Base-by-base conservation (phyloP, 2,329 filamentous ascomycete species). In the Pezicula carpinea region DNA sequence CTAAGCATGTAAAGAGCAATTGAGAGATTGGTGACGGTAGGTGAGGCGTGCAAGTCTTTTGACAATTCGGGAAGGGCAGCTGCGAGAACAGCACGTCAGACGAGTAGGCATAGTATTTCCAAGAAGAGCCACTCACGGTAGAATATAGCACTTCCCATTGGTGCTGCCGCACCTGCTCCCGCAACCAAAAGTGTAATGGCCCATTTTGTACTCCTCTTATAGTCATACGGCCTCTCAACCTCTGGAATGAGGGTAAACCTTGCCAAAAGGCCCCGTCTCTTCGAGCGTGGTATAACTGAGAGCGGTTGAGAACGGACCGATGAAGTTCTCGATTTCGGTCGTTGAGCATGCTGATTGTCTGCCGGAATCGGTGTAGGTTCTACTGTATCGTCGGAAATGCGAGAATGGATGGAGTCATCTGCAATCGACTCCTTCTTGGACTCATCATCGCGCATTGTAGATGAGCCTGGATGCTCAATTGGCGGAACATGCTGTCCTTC, bases 91-190 rank as follows among this genome's bases (percentile, higher is more conserved):
- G 52, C 22, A 39, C 44, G 36, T 19, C 26, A 43, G 14, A 33
- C 29, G 21, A 40, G 44, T 31, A 26, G 19, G 23, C 14, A 13
- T n/a, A 44, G 10, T 10, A 3, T 11, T 29, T 29, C 8, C 26
- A 29, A 29, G 26, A 29, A 29, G 26, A 29, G 7, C 13, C 29
- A 74, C 82, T 67, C 67, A 88, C 85, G 89, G 57, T 92, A 85
- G 48, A 96, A 82, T 46, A 96, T 90, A 2, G 85, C 80, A 22
- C 87, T 91, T 1, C 91, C 91, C 70, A 96, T 81, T 0, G 91
- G 91, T 1, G 86, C 89, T 0, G 81, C 86, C 13, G 84, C 82
- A 2, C 81, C 89, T 3, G 89, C 89, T 14, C 91, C 61, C 2
- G 89, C 85, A 39, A 96, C 79, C 40, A 92, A 78, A 31, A 81